Base-by-base conservation (phyloP, 345 rosid genomes). In the Populus nigra region DNA sequence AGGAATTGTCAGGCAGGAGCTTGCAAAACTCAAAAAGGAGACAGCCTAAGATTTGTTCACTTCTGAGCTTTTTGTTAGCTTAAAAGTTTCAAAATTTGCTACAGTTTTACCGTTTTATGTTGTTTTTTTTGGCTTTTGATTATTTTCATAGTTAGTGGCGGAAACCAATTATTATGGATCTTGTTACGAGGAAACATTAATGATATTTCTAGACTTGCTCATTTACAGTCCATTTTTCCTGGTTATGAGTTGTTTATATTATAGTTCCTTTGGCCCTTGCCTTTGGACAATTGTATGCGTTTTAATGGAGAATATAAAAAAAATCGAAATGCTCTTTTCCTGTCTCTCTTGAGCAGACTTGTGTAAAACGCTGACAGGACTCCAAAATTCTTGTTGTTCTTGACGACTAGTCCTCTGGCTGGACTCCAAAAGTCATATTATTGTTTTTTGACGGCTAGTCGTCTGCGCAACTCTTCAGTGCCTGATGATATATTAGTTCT, bases 1-100 rank as follows among this genome's bases (percentile, higher is more conserved):
- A 59, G 74, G 69, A 70, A 71, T 77, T 35, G 39, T 77, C 68
- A 77, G 73, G 74, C 80, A 77, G 69, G 80, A 77, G 69, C 80
- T 77, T 33, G 75, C 80, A 11, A 69, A 70, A 59, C 75, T 77
- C 23, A 77, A 70, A 61, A 77, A 77, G 75, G 69, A 69, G 68
- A n/a, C 70, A 17, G 69, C 75, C n/a, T 77, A 77, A 43, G 43
- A 22, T 36, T 73, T 73, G 45, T 25, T 36, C 12, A 22, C 47
- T 11, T 49, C 38, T 3, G 63, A 16, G 16, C 16, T 7, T 43
- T 38, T 49, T 57, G 23, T 3, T 29, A 18, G 16, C 55, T 61
- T 7, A 7, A 8, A 8, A 50, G 31, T 15, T 16, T 9, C 9
- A 36, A 73, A 16, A 20, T 18, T 59, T 9, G 65, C 38, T 43